phyloP scores from a whole-genome alignment of 495 filamentous ascomycete species.

The Penicillium dipodomyicola region DNA sequence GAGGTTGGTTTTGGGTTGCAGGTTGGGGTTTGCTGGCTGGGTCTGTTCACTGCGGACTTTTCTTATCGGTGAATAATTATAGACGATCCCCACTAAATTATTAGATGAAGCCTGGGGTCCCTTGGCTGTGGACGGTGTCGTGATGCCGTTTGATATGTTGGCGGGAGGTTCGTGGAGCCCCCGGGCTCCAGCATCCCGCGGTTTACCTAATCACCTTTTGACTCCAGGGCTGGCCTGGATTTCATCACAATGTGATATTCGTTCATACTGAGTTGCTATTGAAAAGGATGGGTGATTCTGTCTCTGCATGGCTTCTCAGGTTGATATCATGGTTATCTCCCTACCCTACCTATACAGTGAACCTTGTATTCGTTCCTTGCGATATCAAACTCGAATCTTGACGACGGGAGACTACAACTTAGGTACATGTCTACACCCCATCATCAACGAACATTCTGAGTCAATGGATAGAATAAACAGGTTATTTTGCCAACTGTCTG shows the following conservation, averaged over 20 bases:
- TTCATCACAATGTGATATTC: neutral
- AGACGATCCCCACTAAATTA: neutral
- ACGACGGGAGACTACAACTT: neutral
- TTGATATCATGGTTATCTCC: neutral
- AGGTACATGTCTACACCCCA: neutral
- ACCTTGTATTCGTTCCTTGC: neutral
- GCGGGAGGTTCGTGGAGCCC: slow-evolving; percentile 2
- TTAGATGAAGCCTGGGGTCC: neutral
- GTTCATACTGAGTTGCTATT: neutral
- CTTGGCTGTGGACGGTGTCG: slow-evolving; percentile 3
- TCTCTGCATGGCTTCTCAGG: neutral
- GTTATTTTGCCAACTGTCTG: neutral
- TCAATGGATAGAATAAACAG: neutral
- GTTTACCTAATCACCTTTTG: slow-evolving; percentile 2
- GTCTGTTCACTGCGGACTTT: neutral
- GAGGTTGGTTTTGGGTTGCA: slow-evolving; percentile 13
- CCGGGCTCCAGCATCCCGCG: neutral
- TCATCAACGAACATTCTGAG: neutral
- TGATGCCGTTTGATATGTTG: neutral
- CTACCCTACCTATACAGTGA: neutral
- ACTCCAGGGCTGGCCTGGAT: neutral
- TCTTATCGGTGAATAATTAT: neutral
- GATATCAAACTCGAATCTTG: neutral
- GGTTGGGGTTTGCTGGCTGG: slow-evolving; percentile 13
- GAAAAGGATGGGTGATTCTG: neutral